Conservation (phyloP, 257 asterid genomes). For the Oldenlandia corymbosa region DNA sequence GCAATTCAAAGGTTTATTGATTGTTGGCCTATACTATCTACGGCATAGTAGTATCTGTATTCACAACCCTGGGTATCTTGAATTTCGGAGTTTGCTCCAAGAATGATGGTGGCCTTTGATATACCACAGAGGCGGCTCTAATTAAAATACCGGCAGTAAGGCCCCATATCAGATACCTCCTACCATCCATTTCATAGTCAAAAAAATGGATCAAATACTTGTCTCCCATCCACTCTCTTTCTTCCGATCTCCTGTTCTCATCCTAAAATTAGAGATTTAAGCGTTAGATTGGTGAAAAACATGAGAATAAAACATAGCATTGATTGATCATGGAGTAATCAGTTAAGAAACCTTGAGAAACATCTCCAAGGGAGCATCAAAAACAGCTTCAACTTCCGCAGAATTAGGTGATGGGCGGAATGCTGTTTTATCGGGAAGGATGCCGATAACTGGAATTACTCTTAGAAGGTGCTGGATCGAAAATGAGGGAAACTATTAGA, state of each 20-base stretch:
- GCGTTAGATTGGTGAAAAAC: neutral
- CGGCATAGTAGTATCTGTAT: slow-evolving; percentile 47
- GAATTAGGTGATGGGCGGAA: slow-evolving; percentile 61
- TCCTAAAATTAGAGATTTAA: slow-evolving; percentile 40
- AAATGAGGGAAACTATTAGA: slow-evolving; percentile 12
- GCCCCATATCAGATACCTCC: slow-evolving; percentile 80
- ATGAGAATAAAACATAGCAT: no score
- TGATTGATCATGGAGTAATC: no score
- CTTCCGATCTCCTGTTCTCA: slow-evolving; percentile 68
- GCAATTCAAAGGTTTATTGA: neutral
- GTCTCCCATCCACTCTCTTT: slow-evolving; percentile 80
- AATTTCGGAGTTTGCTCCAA: slow-evolving; percentile 69
- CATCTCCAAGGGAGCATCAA: slow-evolving; percentile 95
- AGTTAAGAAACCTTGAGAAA: slow-evolving; percentile 96
- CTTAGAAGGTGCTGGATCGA: slow-evolving; percentile 78
- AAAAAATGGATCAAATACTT: slow-evolving; percentile 73
- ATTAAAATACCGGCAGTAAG: slow-evolving; percentile 88
- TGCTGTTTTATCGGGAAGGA: slow-evolving; percentile 61
- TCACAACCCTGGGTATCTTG: slow-evolving; percentile 46
- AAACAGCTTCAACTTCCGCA: slow-evolving; percentile 78
- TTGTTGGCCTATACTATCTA: slow-evolving; percentile 10
- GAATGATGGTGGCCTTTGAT: slow-evolving; percentile 73
- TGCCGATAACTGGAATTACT: slow-evolving; percentile 93
- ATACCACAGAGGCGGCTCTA: slow-evolving; percentile 86
- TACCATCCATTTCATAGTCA: slow-evolving; percentile 47